phyloP scores from a whole-genome alignment of 2,329 filamentous ascomycete species.

The Mycogone perniciosa region DNA sequence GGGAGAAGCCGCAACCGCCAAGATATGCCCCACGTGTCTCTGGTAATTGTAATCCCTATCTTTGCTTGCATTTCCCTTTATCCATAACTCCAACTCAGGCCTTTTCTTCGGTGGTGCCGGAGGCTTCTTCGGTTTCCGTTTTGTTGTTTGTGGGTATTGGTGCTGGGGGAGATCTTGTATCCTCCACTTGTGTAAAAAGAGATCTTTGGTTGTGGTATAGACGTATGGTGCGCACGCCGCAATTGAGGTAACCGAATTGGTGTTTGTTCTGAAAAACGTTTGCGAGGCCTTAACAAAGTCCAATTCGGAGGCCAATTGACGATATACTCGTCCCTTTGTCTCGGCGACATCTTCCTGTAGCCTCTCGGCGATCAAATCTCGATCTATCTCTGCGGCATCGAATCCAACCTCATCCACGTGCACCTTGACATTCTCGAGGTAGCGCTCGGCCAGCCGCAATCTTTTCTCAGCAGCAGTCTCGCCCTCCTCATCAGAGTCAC shows the following conservation, averaged over 20 bases:
- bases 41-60: constrained; percentile 59
- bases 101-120: constrained; percentile 52
- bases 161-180: constrained; percentile 59
- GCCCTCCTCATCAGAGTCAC: constrained; percentile 62
- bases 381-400: constrained; percentile 88
- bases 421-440: constrained; percentile 81
- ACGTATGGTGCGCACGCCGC: constrained; percentile 72
- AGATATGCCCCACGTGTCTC: constrained; percentile 73
- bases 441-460: constrained; percentile 81
- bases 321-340: constrained; percentile 82
- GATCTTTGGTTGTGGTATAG: constrained; percentile 85
- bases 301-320: constrained; percentile 67
- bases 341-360: constrained; percentile 90
- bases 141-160: constrained; percentile 54
- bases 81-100: constrained; percentile 57
- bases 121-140: constrained; percentile 52
- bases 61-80: constrained; percentile 56
- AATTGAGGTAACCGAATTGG: constrained; percentile 70
- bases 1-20: constrained; percentile 78
- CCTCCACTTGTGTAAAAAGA: constrained; percentile 82
- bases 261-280: constrained; percentile 72
- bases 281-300: constrained; percentile 61
- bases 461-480: constrained; percentile 89
- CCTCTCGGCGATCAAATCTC: constrained; percentile 83
- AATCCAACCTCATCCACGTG: constrained; percentile 80